phyloP scores from a whole-genome alignment of 2,329 filamentous ascomycete genomes.

The Xylaria polymorpha region DNA sequence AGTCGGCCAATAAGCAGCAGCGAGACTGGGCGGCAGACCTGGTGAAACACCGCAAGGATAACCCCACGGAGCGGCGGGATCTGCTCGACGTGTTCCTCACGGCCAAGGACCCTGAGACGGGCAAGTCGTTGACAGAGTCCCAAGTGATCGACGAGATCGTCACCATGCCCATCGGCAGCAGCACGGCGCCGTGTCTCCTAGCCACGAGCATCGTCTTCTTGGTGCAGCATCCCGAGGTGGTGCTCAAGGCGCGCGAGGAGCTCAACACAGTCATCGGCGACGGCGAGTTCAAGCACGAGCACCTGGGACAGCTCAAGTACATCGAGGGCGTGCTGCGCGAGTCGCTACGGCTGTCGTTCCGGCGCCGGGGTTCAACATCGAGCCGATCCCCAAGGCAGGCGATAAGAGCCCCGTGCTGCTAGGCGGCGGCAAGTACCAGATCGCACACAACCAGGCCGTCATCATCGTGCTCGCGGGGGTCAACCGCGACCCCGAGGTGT shows the following conservation, averaged over 20 bases:
- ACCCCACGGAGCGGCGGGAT: conserved; percentile 68
- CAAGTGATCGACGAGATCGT: conserved; percentile 76
- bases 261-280: conserved; percentile 63
- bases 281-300: conserved; percentile 58
- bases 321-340: conserved; percentile 66
- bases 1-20: conserved; percentile 63
- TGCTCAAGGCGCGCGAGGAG: conserved; percentile 64
- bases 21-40: conserved; percentile 66
- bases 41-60: conserved; percentile 65
- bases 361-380: conserved; percentile 67
- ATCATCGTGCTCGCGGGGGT: conserved; percentile 63
- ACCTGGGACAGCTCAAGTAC: conserved; percentile 64
- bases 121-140: conserved; percentile 65
- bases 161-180: conserved; percentile 71
- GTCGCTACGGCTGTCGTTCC: conserved; percentile 64
- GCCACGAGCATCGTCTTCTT: conserved; percentile 62
- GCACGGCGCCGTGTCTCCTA: conserved; percentile 60
- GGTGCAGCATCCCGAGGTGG: conserved; percentile 60
- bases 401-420: conserved; percentile 59
- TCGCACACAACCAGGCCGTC: conserved; percentile 61
- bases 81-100: conserved; percentile 70
- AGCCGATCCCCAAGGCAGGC: conserved; percentile 55
- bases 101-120: conserved; percentile 70
- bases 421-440: conserved; percentile 60
- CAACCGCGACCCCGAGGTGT: conserved; percentile 61